Evolutionary conservation across 345 rosid genomes (phyloP).

Genomic region (Euphorbia peplus): DNA sequence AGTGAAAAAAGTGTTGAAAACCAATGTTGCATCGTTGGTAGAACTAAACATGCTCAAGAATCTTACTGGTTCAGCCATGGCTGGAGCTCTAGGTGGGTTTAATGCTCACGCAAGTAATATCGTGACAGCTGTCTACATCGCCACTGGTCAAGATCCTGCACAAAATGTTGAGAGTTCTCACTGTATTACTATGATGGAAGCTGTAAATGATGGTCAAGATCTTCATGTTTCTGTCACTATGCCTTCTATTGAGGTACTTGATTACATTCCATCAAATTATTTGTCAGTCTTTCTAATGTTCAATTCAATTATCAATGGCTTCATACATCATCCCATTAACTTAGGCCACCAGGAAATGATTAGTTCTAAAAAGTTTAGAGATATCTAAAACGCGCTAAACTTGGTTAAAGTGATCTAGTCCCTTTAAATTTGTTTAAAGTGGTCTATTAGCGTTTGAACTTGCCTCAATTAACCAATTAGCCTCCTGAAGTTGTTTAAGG

Average conservation of each 20-base stretch:
- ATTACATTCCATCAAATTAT: neutral
- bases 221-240: constrained; percentile 44
- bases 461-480: no score
- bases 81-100: constrained; percentile 50
- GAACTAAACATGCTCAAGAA: constrained; percentile 52
- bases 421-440: no score
- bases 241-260: constrained; percentile 41
- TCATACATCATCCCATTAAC: no score
- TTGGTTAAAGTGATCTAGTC: no score
- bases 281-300: neutral
- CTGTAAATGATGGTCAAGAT: constrained; percentile 40
- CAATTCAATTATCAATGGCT: neutral
- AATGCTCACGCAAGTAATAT: constrained; percentile 49
- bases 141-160: constrained; percentile 50
- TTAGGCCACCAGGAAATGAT: no score
- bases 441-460: no score
- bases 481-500: no score
- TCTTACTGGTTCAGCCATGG: constrained; percentile 46
- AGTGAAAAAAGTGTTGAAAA: constrained; percentile 40
- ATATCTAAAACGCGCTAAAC: no score
- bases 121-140: constrained; percentile 35
- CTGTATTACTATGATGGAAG: constrained; percentile 50
- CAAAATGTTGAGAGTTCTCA: constrained; percentile 48
- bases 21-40: constrained; percentile 32
- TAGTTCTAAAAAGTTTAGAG: no score